Evolutionary conservation across 2,329 filamentous ascomycete genomes (phyloP), one percentile per base, ranked within the genome.

Genomic region (Beauveria bassiana): DNA sequence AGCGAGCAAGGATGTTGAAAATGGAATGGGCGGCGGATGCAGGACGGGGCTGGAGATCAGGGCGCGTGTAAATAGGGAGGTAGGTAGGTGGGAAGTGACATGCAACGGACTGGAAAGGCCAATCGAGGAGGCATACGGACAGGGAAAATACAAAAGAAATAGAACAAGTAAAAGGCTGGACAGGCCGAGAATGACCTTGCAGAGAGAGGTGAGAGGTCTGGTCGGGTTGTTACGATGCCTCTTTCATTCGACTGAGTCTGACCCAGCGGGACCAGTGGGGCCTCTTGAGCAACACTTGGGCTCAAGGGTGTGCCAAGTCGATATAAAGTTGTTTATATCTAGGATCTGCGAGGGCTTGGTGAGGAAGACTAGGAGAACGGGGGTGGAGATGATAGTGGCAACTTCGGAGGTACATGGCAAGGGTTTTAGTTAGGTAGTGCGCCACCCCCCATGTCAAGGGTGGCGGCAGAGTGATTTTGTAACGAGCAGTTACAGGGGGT

Each of bases 181-280:
- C 24, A 45, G 18, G 26, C 6, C 9, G 20, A 38, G 22, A 38
- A 49, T 28, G 24, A 31, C 55, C 14, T 47, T 34, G 28, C 31
- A 49, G 55, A 47, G 55, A 38, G 34, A 38, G 49, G 31, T 51
- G 16, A 24, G 26, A 49, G 10, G 42, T 34, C n/a, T 46, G 42
- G 28, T 38, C 31, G 45, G 55, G n/a, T 42, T 50, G 71, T 73
- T 72, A 68, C 72, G 72, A 74, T 72, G 66, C 71, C 70, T 71
- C 59, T 70, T 69, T 73, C 70, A 71, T 72, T 59, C 67, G 73
- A 69, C 73, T 71, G 72, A 72, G 72, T 71, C 70, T 73, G 73
- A 73, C 72, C 34, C 69, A 71, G 70, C 72, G 71, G 72, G 72
- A 68, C 69, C 67, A 66, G 70, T 73, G 72, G 72, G 69, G 70